Conservation (phyloP, 1,139 yeast species). For the Petasospora rhodanensis region DNA sequence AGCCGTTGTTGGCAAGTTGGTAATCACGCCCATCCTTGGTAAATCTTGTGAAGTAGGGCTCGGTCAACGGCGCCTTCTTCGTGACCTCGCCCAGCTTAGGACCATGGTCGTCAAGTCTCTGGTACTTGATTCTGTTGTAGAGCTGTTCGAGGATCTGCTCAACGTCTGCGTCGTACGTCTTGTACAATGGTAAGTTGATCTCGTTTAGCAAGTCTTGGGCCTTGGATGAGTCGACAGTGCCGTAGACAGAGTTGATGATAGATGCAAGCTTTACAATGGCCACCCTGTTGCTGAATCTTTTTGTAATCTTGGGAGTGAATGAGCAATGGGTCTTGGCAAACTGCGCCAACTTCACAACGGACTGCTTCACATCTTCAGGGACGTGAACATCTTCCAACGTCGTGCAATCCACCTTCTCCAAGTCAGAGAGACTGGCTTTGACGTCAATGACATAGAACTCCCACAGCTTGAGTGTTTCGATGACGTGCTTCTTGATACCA, state of each 20-base stretch:
- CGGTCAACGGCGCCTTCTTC: constrained; percentile 58
- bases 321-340: constrained; percentile 42
- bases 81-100: constrained; percentile 71
- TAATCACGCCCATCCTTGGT: constrained; percentile 48
- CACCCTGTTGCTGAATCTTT: constrained; percentile 49
- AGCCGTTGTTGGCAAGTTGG: constrained; percentile 90
- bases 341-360: constrained; percentile 43
- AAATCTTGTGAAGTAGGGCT: constrained; percentile 82
- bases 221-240: constrained; percentile 34
- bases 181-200: constrained; percentile 69
- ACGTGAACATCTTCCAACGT: constrained; percentile 31
- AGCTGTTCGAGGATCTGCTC: constrained; percentile 62
- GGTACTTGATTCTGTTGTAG: constrained; percentile 67
- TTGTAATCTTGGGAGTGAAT: constrained; percentile 32
- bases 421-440: constrained; percentile 28
- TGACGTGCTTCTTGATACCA: constrained; percentile 63
- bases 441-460: constrained; percentile 77
- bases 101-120: constrained; percentile 74
- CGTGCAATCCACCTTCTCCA: constrained; percentile 23
- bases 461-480: constrained; percentile 72
- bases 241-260: constrained; percentile 34
- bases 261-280: constrained; percentile 47
- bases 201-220: constrained; percentile 64
- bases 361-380: constrained; percentile 38
- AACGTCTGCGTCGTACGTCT: constrained; percentile 71